Conservation (phyloP, 345 rosid species). For the Bruguiera parviflora region DNA sequence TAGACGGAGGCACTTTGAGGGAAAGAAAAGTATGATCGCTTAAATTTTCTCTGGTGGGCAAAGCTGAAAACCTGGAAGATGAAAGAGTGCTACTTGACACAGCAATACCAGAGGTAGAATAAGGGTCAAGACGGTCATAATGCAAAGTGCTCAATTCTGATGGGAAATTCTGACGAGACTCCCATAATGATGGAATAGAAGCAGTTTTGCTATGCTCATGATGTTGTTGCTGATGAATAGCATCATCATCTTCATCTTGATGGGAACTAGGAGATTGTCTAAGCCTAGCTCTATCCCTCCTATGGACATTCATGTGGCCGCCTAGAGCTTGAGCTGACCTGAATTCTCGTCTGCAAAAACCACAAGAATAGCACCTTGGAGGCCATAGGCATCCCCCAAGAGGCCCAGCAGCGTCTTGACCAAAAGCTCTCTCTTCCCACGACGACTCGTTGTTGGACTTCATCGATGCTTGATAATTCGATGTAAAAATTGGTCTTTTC, state of each 20-base stretch:
- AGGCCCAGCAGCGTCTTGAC: conserved; percentile 54
- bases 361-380: conserved; percentile 83
- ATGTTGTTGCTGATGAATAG: conserved; percentile 4
- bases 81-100: conserved; percentile 7
- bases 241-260: conserved; percentile 1
- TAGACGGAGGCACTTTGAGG: neutral
- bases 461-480: conserved; percentile 12
- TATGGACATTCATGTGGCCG: conserved; percentile 92
- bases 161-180: conserved; percentile 10
- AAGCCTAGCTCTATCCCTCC: conserved; percentile 86
- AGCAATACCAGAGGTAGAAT: conserved; percentile 10
- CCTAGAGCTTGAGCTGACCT: conserved; percentile 90
- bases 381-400: conserved; percentile 70
- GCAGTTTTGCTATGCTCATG: conserved; percentile 1
- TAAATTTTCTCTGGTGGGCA: conserved; percentile 17
- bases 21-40: conserved; percentile 7
- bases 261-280: conserved; percentile 39
- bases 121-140: conserved; percentile 9
- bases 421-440: conserved; percentile 89
- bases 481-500: conserved; percentile 18
- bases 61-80: conserved; percentile 35
- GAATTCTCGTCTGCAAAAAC: conserved; percentile 78
- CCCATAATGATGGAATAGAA: neutral
- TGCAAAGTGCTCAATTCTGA: conserved; percentile 11
- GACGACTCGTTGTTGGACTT: conserved; percentile 22